phyloP scores from a whole-genome alignment of 805 yeast species.

The Komagataella phaffii region DNA sequence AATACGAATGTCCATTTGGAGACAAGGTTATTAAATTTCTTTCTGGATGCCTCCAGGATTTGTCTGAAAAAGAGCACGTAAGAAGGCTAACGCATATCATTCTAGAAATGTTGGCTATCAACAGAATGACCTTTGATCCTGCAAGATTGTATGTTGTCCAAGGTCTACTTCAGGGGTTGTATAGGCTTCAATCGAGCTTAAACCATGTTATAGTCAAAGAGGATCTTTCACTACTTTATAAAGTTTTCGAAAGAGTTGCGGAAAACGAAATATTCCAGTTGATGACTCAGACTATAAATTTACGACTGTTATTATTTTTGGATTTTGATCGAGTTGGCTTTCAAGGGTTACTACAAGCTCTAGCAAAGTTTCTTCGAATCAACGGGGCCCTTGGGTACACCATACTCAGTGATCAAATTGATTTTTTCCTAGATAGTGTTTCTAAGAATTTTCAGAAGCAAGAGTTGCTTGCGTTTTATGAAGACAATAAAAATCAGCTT shows the following conservation, averaged over 20 bases:
- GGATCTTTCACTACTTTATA: constrained; percentile 13
- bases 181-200: constrained; percentile 9
- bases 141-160: constrained; percentile 45
- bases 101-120: constrained; percentile 31
- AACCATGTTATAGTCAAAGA: background rate
- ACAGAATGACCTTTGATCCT: constrained; percentile 50
- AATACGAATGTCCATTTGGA: constrained; percentile 43
- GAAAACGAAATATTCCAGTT: constrained; percentile 33
- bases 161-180: constrained; percentile 42
- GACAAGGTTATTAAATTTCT: constrained; percentile 32
- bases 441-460: constrained; percentile 7
- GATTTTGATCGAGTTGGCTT: constrained; percentile 12
- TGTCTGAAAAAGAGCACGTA: background rate
- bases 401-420: constrained; percentile 20
- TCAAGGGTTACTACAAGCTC: background rate
- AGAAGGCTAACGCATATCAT: constrained; percentile 5
- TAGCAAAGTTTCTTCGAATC: background rate
- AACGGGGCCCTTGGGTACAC: constrained; percentile 15
- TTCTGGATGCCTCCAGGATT: constrained; percentile 1
- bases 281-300: constrained; percentile 34
- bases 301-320: constrained; percentile 29
- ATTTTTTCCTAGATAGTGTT: constrained; percentile 23
- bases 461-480: constrained; percentile 6
- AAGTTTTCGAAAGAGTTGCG: constrained; percentile 18
- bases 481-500: constrained; percentile 1